phyloP scores from a whole-genome alignment of 305 asterid genomes.

The Lippia alba region DNA sequence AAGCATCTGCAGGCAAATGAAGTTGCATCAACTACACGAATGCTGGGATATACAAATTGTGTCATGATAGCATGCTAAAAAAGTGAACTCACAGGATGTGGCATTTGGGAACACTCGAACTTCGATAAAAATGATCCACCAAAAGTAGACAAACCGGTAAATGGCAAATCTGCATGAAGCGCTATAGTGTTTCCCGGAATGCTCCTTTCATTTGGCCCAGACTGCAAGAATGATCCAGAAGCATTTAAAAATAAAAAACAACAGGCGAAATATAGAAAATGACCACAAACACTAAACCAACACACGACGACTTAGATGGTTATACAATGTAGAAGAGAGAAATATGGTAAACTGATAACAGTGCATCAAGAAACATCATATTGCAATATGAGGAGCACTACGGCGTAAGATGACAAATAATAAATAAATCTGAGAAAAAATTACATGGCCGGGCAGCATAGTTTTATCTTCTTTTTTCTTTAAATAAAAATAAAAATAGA shows the following conservation, averaged over 20 bases:
- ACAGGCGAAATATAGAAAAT: neutral
- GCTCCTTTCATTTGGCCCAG: conserved; percentile 91
- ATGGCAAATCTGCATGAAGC: conserved; percentile 85
- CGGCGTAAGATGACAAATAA: conserved; percentile 1
- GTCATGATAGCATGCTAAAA: neutral
- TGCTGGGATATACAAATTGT: neutral
- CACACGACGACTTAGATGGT: neutral
- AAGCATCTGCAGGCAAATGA: conserved; percentile 59
- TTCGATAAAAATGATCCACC: conserved; percentile 94
- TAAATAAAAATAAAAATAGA: neutral
- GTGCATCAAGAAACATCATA: neutral
- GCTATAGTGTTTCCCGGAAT: conserved; percentile 96
- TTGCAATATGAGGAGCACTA: conserved; percentile 9
- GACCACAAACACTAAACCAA: neutral
- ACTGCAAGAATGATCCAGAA: conserved; percentile 48
- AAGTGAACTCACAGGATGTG: conserved; percentile 74
- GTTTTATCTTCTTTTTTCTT: neutral
- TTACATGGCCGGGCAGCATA: neutral
- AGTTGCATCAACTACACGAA: conserved; percentile 12
- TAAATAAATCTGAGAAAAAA: neutral
- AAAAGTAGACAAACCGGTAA: conserved; percentile 71
- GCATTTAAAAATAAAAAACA: neutral
- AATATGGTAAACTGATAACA: neutral
- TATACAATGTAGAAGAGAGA: neutral
- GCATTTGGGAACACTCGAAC: conserved; percentile 96